Evolutionary conservation across 331 rosid genomes (phyloP), one percentile per base, ranked within the genome.

Genomic region (Rhamnella rubrinervis): DNA sequence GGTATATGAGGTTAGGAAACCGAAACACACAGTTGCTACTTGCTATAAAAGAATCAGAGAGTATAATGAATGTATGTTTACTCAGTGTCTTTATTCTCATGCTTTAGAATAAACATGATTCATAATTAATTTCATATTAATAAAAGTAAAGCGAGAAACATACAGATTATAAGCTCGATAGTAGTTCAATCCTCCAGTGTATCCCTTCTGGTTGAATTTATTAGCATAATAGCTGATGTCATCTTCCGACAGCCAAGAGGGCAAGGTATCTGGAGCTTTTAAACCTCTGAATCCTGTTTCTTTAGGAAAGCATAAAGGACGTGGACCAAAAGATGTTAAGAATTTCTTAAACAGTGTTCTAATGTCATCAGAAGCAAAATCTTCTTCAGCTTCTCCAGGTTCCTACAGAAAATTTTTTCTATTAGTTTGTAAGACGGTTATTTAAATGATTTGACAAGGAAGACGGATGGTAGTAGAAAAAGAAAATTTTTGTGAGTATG

Each of bases 181-280:
- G 17, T 70, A 70, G 75, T 70, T 70, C 26, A 70, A 3, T 6
- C 59, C 66, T 11, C 75, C 66, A 63, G 75, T 60, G 49, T 59
- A 70, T 14, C 75, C 75, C 7, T 57, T 59, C 59, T 70, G 59
- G 19, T 60, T 31, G 35, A 44, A 70, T 61, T 70, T 70, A 47
- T n/a, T 25, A n/a, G 61, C 49, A 28, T 46, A 70, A 16, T 70
- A 70, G 18, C 50, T 49, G 28, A 70, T 10, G 47, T 59, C 75
- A 35, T 70, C 59, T 25, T 55, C 55, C 17, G 67, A 25, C 5
- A 70, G 39, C 75, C 75, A 70, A n/a, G 40, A 37, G 21, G 75
- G 75, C 35, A 59, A 52, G 19, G 73, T 57, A 13, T 69, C 73
- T 23, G 73, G 65, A 70, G 35, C 57, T 35, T n/a, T 18, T 5